Evolutionary conservation across 441 rosid species (phyloP).

Genomic region (Syzygium syzygioides): DNA sequence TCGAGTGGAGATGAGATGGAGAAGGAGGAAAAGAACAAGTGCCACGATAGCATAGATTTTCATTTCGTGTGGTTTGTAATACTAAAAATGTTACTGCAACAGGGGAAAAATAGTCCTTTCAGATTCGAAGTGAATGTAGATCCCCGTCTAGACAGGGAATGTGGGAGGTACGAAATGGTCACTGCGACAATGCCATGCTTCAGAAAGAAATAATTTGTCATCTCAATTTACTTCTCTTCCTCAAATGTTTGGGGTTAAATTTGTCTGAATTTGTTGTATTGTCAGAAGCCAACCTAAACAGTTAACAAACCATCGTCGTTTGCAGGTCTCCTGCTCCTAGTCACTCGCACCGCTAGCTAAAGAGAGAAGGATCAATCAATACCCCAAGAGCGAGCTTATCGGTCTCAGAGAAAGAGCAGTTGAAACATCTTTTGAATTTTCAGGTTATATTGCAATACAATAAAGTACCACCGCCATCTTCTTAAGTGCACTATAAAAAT

Average conservation of each 20-base stretch:
- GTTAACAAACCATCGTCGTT: background rate
- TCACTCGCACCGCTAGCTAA: background rate
- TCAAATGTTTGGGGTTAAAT: background rate
- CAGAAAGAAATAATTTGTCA: background rate
- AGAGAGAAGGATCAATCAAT: background rate
- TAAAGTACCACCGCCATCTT: background rate
- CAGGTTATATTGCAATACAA: background rate
- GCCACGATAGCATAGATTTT: conserved; percentile 12
- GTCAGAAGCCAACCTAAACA: background rate
- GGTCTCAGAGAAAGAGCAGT: background rate
- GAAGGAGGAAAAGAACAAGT: background rate
- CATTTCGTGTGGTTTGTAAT: conserved; percentile 37
- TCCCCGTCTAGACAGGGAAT: conserved; percentile 25
- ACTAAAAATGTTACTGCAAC: conserved; percentile 25
- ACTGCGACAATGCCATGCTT: conserved; percentile 32
- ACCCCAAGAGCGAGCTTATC: background rate
- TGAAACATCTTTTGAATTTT: background rate
- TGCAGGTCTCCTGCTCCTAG: background rate
- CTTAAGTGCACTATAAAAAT: background rate
- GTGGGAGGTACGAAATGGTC: conserved; percentile 38
- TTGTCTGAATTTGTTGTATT: background rate
- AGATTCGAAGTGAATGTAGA: conserved; percentile 33
- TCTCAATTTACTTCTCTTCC: background rate
- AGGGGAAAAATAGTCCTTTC: conserved; percentile 36
- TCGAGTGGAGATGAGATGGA: conserved; percentile 7